Conservation (phyloP, 495 filamentous ascomycete genomes). For the Friedmanniomyces simplex region DNA sequence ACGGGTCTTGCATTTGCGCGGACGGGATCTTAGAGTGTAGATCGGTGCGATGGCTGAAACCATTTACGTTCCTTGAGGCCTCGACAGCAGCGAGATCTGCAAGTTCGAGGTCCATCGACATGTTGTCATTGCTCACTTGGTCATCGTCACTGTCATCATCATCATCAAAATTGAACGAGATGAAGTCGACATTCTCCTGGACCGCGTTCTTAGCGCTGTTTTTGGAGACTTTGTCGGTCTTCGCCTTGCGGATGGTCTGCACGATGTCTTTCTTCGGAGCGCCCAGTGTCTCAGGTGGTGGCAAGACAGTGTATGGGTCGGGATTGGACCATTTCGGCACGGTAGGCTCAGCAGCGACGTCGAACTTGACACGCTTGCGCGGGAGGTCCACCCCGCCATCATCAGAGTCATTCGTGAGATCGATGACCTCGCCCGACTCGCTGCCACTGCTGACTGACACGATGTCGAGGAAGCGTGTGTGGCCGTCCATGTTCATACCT, state of each 20-base stretch:
- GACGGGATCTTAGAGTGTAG: neutral
- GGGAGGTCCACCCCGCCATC: slow-evolving; percentile 30
- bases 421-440: slow-evolving; percentile 53
- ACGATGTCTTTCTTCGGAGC: slow-evolving; percentile 72
- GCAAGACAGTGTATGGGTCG: slow-evolving; percentile 77
- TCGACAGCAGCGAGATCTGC: neutral
- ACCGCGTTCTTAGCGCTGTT: slow-evolving; percentile 42
- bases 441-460: slow-evolving; percentile 62
- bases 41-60: slow-evolving; percentile 3
- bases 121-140: no score
- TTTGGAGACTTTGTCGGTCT: slow-evolving; percentile 39
- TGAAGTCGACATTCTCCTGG: slow-evolving; percentile 64
- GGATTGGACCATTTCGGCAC: slow-evolving; percentile 84
- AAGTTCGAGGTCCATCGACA: neutral
- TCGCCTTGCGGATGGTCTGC: slow-evolving; percentile 75
- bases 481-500: slow-evolving; percentile 23
- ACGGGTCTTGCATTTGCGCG: neutral
- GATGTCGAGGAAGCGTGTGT: slow-evolving; percentile 35
- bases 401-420: slow-evolving; percentile 35
- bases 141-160: slow-evolving; percentile 24
- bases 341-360: slow-evolving; percentile 27
- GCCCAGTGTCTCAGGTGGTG: slow-evolving; percentile 54
- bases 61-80: neutral
- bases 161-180: slow-evolving; percentile 60
- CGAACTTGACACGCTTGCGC: slow-evolving; percentile 4